A percentile compares a stretch with the other conserved stretches of the same genome.
phyloP scores from a whole-genome alignment of 2,329 filamentous ascomycete genomes.

The Penicillium sclerotigenum region DNA sequence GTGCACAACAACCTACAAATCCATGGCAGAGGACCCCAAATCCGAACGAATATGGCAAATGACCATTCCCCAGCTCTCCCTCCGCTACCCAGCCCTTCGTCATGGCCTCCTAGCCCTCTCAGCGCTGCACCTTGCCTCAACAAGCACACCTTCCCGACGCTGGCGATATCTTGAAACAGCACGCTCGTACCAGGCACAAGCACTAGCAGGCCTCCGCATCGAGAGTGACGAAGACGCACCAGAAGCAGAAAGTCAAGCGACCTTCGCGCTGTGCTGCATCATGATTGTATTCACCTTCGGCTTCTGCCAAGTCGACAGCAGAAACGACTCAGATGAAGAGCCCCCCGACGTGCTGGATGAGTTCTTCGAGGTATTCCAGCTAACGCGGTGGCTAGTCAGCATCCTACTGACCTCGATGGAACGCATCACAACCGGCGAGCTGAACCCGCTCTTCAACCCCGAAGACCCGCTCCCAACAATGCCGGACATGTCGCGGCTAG shows the following conservation, averaged over 20 bases:
- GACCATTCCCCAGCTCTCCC: constrained; percentile 30
- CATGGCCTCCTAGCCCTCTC: constrained; percentile 38
- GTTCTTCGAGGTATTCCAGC: constrained; percentile 29
- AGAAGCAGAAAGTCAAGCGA: constrained; percentile 33
- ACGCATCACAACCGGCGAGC: constrained; percentile 25
- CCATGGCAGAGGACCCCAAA: constrained; percentile 25
- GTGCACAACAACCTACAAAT: constrained; percentile 35
- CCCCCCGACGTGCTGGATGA: constrained; percentile 26
- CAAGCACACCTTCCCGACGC: constrained; percentile 11
- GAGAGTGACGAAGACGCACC: constrained; percentile 20
- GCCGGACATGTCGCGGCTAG: constrained; percentile 35
- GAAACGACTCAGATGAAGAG: constrained; percentile 5
- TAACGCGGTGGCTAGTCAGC: constrained; percentile 31
- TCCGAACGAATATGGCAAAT: constrained; percentile 33
- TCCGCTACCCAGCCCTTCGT: constrained; percentile 30
- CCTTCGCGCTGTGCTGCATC: constrained; percentile 35
- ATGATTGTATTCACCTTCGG: constrained; percentile 38
- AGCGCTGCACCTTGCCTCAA: constrained; percentile 31
- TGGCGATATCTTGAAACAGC: constrained; percentile 29
- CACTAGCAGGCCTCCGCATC: constrained; percentile 24
- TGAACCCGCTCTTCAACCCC: constrained; percentile 28
- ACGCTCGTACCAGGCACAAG: constrained; percentile 28
- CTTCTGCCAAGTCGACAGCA: constrained; percentile 21
- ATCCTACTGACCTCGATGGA: constrained; percentile 24
- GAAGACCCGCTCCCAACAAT: constrained; percentile 27